phyloP scores from a whole-genome alignment of 2,329 filamentous ascomycete species.

The Sporothrix protearum region DNA sequence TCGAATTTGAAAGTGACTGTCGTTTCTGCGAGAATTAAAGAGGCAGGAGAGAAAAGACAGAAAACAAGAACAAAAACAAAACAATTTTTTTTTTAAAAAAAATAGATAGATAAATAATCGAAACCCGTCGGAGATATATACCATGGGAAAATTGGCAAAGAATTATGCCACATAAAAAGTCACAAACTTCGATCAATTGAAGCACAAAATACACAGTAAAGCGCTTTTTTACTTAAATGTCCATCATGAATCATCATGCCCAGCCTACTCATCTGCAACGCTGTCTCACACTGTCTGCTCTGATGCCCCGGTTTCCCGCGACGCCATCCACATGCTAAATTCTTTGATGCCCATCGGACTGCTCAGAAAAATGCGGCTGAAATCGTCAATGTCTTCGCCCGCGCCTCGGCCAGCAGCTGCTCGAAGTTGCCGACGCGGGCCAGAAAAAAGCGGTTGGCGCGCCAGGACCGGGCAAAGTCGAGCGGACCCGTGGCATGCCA shows the following conservation, averaged over 20 bases:
- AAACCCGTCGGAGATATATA: no score
- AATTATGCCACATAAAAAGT: background rate
- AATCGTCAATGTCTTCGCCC: slow-evolving; percentile 29
- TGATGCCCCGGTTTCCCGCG: background rate
- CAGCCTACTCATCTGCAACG: background rate
- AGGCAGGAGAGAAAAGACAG: background rate
- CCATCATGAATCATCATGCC: background rate
- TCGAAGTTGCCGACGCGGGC: slow-evolving; percentile 32
- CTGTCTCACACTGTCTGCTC: background rate
- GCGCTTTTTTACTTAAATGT: background rate
- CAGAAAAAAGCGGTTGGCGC: slow-evolving; percentile 36
- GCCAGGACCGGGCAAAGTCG: slow-evolving; percentile 42
- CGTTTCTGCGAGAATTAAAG: background rate
- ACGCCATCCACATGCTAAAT: slow-evolving; percentile 27
- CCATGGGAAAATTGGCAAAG: background rate
- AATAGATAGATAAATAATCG: background rate
- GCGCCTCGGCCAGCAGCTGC: slow-evolving; percentile 24
- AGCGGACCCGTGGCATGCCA: slow-evolving; percentile 39
- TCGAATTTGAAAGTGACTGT: background rate
- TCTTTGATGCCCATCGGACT: slow-evolving; percentile 29
- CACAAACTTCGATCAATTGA: background rate
- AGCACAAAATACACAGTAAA: background rate
- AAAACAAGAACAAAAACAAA: no score
- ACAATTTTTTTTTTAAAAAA: no score
- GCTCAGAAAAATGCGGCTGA: slow-evolving; percentile 30